Conservation (phyloP, 2,329 filamentous ascomycete genomes). For the Graphium sp. region DNA sequence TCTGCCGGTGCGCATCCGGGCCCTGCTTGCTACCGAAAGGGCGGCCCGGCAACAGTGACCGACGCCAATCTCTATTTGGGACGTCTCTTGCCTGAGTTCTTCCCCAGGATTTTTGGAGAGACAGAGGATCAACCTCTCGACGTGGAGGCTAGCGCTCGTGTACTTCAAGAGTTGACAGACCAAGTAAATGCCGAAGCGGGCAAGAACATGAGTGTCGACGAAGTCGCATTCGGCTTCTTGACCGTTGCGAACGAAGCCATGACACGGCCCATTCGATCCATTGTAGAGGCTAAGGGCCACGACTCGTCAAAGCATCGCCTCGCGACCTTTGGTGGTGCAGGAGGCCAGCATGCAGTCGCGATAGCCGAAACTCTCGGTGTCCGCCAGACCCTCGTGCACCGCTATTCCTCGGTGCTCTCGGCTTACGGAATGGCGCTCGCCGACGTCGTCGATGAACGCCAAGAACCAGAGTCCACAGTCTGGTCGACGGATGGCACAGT, state of each 20-base stretch:
- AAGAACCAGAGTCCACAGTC: slow-evolving; percentile 54
- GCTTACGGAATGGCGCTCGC: slow-evolving; percentile 88
- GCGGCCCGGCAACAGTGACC: slow-evolving; percentile 79
- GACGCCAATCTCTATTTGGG: slow-evolving; percentile 82
- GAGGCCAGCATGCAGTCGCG: slow-evolving; percentile 82
- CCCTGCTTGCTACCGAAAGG: slow-evolving; percentile 81
- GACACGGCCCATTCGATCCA: slow-evolving; percentile 75
- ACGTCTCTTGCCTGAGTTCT: slow-evolving; percentile 74
- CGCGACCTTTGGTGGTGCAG: slow-evolving; percentile 82
- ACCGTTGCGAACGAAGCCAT: slow-evolving; percentile 85
- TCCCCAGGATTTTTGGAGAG: slow-evolving; percentile 87
- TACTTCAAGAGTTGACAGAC: slow-evolving; percentile 60
- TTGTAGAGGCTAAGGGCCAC: slow-evolving; percentile 85
- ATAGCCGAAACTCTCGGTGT: slow-evolving; percentile 77
- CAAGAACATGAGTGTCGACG: slow-evolving; percentile 58
- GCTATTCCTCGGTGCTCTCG: slow-evolving; percentile 77
- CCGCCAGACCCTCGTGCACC: slow-evolving; percentile 68
- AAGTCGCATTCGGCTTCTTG: slow-evolving; percentile 79
- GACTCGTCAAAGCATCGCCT: slow-evolving; percentile 83
- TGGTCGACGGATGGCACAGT: slow-evolving; percentile 39
- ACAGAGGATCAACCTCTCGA: slow-evolving; percentile 74
- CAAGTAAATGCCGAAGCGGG: slow-evolving; percentile 64
- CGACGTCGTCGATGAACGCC: slow-evolving; percentile 81
- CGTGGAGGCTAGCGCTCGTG: slow-evolving; percentile 53
- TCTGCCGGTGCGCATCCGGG: slow-evolving; percentile 81